Base-by-base conservation (phyloP, 805 yeast genomes). In the Candida fluviatilis region DNA sequence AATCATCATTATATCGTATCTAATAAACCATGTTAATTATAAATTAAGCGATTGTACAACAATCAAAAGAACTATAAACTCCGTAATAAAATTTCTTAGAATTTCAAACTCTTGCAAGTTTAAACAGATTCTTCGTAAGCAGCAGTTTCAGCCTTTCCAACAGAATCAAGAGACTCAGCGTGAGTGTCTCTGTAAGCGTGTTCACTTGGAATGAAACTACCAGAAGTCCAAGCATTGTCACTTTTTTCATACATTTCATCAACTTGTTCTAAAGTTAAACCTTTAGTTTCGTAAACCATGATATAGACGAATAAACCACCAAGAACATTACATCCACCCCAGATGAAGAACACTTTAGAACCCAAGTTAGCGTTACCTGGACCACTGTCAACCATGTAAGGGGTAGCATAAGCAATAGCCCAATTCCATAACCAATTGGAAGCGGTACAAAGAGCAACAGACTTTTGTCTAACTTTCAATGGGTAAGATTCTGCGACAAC, bases 361-460 rank as follows among this genome's bases (percentile, higher is more conserved):
- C 68, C 67, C 50, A 65, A 56, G 54, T 62, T 50, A 31, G 62
- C 66, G 45, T 60, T 59, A 41, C 69, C 71, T 52, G 52, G 49
- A 50, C 66, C 70, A 17, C 54, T 31, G 42, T 63, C 63, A 34
- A 65, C 71, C 64, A 65, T 51, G 58, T 65, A 65, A 18, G 70
- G 70, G 38, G 69, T 64, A 14, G 67, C 63, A 50, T 57, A 62
- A 17, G 62, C 69, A 55, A 64, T 64, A 37, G 54, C 68, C 63
- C 64, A 64, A 58, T 64, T 64, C 62, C 60, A 62, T 50, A 63
- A 58, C 70, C 70, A 64, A 56, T 64, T 64, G 35, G 67, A 58
- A 30, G 69, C 69, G 32, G 68, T 55, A 46, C 66, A 64, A 41
- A 62, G 46, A 30, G 70, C 66, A 43, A 64, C 57, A 16, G 68